phyloP scores from a whole-genome alignment of 2,329 filamentous ascomycete genomes.

The Ophioceras dolichostomum region DNA sequence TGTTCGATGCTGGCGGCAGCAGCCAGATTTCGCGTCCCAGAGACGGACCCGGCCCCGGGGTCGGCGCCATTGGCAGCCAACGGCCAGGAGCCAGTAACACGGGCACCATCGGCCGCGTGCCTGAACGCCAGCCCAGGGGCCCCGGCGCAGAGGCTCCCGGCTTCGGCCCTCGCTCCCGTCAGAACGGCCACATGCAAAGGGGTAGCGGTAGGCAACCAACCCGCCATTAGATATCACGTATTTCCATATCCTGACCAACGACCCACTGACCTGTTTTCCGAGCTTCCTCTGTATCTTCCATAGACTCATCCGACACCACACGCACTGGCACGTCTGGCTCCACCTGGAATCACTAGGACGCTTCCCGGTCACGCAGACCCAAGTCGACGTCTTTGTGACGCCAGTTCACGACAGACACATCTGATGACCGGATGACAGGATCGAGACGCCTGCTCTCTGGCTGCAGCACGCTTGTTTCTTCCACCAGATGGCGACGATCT shows the following conservation, averaged over 20 bases:
- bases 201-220: constrained; percentile 35
- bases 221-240: neutral
- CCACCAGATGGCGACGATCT: constrained; percentile 1
- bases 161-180: constrained; percentile 39
- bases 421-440: no score
- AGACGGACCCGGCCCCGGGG: neutral
- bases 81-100: constrained; percentile 37
- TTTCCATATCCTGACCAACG: neutral
- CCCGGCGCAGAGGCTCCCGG: constrained; percentile 37
- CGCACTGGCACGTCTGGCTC: constrained; percentile 1
- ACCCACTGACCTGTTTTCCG: constrained; percentile 14
- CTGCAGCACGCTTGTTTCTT: neutral
- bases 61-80: constrained; percentile 53
- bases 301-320: constrained; percentile 1
- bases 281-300: neutral
- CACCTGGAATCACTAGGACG: constrained; percentile 1
- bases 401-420: no score
- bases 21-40: neutral
- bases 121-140: constrained; percentile 51
- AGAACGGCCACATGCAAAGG: constrained; percentile 49
- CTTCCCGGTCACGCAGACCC: neutral
- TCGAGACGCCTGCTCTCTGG: neutral
- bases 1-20: constrained; percentile 1
- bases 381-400: neutral
- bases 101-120: constrained; percentile 29